Evolutionary conservation across 352 stramenopile genomes (phyloP), one percentile per base, ranked within the genome.

Genomic region (Phytopythium sindhum): DNA sequence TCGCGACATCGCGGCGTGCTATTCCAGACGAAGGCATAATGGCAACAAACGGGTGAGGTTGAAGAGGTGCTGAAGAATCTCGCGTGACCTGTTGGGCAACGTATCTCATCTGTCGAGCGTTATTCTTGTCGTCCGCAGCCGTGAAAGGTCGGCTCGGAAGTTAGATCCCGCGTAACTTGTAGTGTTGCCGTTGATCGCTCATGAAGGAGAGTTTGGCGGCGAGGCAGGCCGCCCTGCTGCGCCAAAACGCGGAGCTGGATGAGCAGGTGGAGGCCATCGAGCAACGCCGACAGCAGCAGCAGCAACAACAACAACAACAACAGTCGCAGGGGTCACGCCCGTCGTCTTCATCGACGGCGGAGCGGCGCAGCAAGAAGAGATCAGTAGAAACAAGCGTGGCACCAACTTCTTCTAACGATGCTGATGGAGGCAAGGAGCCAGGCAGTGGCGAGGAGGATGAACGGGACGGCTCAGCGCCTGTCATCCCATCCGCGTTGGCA

Each of bases 211-310:
- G 72, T 39, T 66, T 91, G 24, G 78, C 74, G 0, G 81, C 64
- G 55, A 70, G 81, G 1, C 81, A 89, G 53, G 81, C 80, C 10
- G 80, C 80, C 44, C 64, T 91, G 63, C 69, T 80, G 57, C 77
- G 72, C 57, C 75, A 89, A 52, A 91, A 91, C 33, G 76, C 80
- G 1, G 78, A 85, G 60, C 60, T 91, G 7, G 81, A 91, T 41
- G 74, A 88, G 50, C 72, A 81, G 33, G 81, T 91, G 1, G 80
- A 86, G 58, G 80, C 80, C 15, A 88, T 89, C 48, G 80, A 91
- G 53, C 76, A 86, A 42, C 78, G 76, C 42, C 74, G 74, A 15
- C 75, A 84, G 65, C 76, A 84, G 61, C 77, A 88, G 45, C 45
- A 52, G 23, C 45, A 52, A 19, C 44, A 51, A 19, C 44, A 51